Conservation (phyloP, 768 basidiomycete genomes). For the Trametopsis cervina region DNA sequence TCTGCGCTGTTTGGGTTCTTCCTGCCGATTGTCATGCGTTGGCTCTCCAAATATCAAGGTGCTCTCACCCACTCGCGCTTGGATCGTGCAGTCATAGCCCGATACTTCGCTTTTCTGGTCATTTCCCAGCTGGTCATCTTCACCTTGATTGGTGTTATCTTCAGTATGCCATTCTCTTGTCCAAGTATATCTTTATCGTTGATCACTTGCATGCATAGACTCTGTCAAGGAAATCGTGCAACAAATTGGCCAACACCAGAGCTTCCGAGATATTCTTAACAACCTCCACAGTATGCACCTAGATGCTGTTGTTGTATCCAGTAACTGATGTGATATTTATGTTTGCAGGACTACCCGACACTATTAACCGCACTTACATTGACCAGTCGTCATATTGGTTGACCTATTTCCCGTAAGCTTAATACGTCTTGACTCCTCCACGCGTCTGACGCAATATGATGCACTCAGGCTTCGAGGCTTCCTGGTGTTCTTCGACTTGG, state of each 20-base stretch:
- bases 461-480: slow-evolving; percentile 89
- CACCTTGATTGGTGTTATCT: slow-evolving; percentile 84
- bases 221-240: slow-evolving; percentile 35
- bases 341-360: slow-evolving; percentile 59
- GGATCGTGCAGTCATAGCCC: slow-evolving; percentile 86
- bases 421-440: background rate
- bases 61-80: slow-evolving; percentile 66
- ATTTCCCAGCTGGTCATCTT: slow-evolving; percentile 93
- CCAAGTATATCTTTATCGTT: no score
- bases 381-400: slow-evolving; percentile 90
- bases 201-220: slow-evolving; percentile 14
- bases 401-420: slow-evolving; percentile 88
- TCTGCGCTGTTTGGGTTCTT: slow-evolving; percentile 87
- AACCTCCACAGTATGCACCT: slow-evolving; percentile 34
- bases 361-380: slow-evolving; percentile 84
- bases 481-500: slow-evolving; percentile 90
- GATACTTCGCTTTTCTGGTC: slow-evolving; percentile 91
- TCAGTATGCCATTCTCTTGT: slow-evolving; percentile 68
- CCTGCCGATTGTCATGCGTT: slow-evolving; percentile 88
- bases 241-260: slow-evolving; percentile 41
- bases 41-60: slow-evolving; percentile 67
- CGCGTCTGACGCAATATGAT: background rate
- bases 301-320: background rate
- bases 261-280: slow-evolving; percentile 38
- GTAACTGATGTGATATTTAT: no score